Conservation (phyloP, 2,329 filamentous ascomycete genomes). For the Penicillium freii region DNA sequence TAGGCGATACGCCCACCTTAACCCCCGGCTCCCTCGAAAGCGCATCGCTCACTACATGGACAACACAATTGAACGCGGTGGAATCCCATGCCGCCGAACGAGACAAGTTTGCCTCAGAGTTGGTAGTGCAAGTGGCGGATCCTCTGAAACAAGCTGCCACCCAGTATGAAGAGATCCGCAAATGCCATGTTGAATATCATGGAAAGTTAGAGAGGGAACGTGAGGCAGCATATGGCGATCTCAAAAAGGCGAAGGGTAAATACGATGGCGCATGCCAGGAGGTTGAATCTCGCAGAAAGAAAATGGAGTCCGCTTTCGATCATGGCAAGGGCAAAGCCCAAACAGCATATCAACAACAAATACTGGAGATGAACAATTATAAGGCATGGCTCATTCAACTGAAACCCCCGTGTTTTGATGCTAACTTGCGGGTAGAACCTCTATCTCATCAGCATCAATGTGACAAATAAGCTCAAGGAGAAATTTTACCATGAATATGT, state of each 20-base stretch:
- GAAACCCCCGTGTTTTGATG: constrained; percentile 9
- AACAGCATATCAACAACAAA: constrained; percentile 85
- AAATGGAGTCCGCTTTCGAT: constrained; percentile 90
- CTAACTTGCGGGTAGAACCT: constrained; percentile 62
- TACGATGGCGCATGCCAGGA: constrained; percentile 93
- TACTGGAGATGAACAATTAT: constrained; percentile 92
- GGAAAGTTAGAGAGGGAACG: constrained; percentile 85
- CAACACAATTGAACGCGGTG: constrained; percentile 84
- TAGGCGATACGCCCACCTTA: constrained; percentile 87
- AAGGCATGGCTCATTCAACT: constrained; percentile 52
- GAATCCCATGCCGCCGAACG: constrained; percentile 87
- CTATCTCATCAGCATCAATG: constrained; percentile 94
- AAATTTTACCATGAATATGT: constrained; percentile 97
- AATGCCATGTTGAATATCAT: constrained; percentile 85
- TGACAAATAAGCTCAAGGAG: constrained; percentile 96
- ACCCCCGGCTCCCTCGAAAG: constrained; percentile 95
- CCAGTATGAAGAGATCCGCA: constrained; percentile 88
- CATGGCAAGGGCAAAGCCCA: constrained; percentile 82
- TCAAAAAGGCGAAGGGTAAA: constrained; percentile 87
- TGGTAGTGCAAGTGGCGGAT: constrained; percentile 78
- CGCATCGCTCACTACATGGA: constrained; percentile 95
- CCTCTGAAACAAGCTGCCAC: constrained; percentile 72
- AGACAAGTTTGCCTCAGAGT: constrained; percentile 75
- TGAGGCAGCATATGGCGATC: constrained; percentile 75
- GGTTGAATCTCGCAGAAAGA: constrained; percentile 90